Percentiles rank a stretch among this genome's conserved stretches.
Evolutionary conservation across 2,329 filamentous ascomycete genomes (phyloP).

Genomic region (Myriosclerotinia scirpicola): DNA sequence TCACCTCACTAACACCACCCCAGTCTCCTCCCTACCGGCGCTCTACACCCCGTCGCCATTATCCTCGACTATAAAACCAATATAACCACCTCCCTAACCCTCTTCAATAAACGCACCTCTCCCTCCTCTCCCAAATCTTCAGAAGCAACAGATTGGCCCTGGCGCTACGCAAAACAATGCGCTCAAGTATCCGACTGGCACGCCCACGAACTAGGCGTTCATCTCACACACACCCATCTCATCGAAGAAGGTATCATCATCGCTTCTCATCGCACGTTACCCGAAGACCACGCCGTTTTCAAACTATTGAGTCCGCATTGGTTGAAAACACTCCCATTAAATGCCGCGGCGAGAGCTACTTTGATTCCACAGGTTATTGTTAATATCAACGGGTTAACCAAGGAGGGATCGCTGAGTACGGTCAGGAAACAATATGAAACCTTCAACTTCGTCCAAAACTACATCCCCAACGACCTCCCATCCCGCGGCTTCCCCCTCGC

Average conservation of each 20-base stretch:
- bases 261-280: conserved; percentile 46
- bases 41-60: conserved; percentile 51
- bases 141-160: conserved; percentile 50
- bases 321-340: conserved; percentile 52
- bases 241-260: conserved; percentile 52
- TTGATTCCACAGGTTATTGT: conserved; percentile 49
- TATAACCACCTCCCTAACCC: conserved; percentile 47
- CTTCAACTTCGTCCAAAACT: conserved; percentile 11
- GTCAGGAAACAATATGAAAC: conserved; percentile 9
- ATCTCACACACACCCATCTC: conserved; percentile 49
- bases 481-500: not conserved
- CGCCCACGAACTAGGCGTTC: conserved; percentile 49
- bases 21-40: conserved; percentile 40
- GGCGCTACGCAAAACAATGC: conserved; percentile 54
- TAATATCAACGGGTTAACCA: conserved; percentile 36
- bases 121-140: conserved; percentile 38
- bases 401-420: not conserved
- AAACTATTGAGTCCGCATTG: conserved; percentile 49
- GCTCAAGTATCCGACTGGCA: conserved; percentile 51
- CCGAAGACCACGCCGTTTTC: conserved; percentile 47
- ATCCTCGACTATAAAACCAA: conserved; percentile 48
- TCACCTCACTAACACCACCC: not conserved
- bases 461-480: conserved; percentile 11
- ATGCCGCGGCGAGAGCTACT: conserved; percentile 47
- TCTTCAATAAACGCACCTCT: conserved; percentile 49